These are phyloP conservation scores for Lichina pygmaea DNA, from an alignment of 495 filamentous ascomycete species.

Conservation along the genomic window DNA sequence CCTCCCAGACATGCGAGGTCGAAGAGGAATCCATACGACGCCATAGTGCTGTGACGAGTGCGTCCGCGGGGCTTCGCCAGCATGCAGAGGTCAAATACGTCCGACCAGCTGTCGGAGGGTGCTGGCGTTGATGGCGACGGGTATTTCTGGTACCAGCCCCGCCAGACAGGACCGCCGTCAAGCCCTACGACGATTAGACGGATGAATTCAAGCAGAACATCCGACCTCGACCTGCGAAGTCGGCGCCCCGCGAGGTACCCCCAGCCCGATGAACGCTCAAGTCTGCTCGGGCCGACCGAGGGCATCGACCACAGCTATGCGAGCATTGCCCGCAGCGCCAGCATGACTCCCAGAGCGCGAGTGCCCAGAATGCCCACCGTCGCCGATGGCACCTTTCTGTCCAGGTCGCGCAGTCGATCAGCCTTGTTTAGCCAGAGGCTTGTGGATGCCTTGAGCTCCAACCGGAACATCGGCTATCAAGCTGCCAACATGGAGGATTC, in stretches of 20 bases:
- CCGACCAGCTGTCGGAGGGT: neutral
- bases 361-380: slow-evolving; percentile 1
- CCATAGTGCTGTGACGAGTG: too few relatives aligned
- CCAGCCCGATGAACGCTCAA: slow-evolving; percentile 7
- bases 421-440: slow-evolving; percentile 3
- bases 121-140: neutral
- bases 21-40: too few relatives aligned
- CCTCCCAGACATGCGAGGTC: too few relatives aligned
- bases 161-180: slow-evolving; percentile 1
- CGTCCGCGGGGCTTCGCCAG: neutral
- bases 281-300: slow-evolving; percentile 5
- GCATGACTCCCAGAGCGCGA: slow-evolving; percentile 5
- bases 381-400: neutral
- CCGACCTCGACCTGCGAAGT: slow-evolving; percentile 9
- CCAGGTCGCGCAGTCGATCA: slow-evolving; percentile 1
- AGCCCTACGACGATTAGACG: slow-evolving; percentile 2
- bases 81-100: neutral
- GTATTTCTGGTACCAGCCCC: neutral
- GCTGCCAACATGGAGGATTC: slow-evolving; percentile 6
- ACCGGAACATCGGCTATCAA: slow-evolving; percentile 2
- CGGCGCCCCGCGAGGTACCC: neutral
- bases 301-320: slow-evolving; percentile 2
- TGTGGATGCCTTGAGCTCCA: slow-evolving; percentile 1
- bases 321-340: slow-evolving; percentile 3
- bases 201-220: slow-evolving; percentile 5